Evolutionary conservation across 192 early-diverging fungal genomes (phyloP).

Genomic region (Coemansia sp.): DNA sequence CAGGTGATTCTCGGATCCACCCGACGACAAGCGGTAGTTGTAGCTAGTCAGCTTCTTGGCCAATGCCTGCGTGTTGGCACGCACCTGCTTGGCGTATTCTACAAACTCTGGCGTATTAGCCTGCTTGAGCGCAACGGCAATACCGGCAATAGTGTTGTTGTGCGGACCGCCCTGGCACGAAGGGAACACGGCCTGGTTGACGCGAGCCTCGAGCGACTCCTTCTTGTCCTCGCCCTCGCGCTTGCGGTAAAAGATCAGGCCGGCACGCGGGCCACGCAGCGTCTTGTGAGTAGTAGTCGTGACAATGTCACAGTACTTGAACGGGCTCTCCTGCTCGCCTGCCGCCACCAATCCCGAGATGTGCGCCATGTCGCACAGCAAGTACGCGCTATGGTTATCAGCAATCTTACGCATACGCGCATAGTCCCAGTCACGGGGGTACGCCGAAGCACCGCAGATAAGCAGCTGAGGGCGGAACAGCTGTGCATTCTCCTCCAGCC

Average conservation of each 20-base stretch:
- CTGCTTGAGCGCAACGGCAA: constrained; percentile 98
- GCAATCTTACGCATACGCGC: constrained; percentile 93
- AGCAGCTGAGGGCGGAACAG: constrained; percentile 97
- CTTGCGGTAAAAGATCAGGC: constrained; percentile 97
- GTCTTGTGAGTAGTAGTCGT: constrained; percentile 99
- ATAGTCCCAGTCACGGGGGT: constrained; percentile 99
- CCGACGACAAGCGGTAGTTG: constrained; percentile 94
- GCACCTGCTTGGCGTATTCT: constrained; percentile 92
- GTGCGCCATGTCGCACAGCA: constrained; percentile 99
- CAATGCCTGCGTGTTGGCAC: constrained; percentile 87
- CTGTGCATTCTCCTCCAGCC: constrained; percentile 86
- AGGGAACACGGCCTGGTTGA: constrained; percentile 99
- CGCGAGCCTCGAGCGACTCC: constrained; percentile 88
- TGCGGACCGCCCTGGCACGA: constrained; percentile 99
- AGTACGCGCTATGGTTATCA: constrained; percentile 92
- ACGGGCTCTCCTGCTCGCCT: constrained; percentile 88
- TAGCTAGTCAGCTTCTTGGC: constrained; percentile 70
- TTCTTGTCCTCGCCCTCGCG: constrained; percentile 67
- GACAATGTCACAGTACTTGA: constrained; percentile 97
- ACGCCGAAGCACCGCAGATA: constrained; percentile 98
- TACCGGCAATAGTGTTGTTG: constrained; percentile 99
- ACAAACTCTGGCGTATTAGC: constrained; percentile 91
- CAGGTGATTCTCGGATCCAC: constrained; percentile 97
- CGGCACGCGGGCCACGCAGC: constrained; percentile 97
- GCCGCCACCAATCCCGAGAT: constrained; percentile 94